Percentiles rank a stretch among this genome's conserved stretches.
These are phyloP conservation scores for Crithidia fasciculata DNA, from an alignment of 208 protist species.

Conservation along the genomic window DNA sequence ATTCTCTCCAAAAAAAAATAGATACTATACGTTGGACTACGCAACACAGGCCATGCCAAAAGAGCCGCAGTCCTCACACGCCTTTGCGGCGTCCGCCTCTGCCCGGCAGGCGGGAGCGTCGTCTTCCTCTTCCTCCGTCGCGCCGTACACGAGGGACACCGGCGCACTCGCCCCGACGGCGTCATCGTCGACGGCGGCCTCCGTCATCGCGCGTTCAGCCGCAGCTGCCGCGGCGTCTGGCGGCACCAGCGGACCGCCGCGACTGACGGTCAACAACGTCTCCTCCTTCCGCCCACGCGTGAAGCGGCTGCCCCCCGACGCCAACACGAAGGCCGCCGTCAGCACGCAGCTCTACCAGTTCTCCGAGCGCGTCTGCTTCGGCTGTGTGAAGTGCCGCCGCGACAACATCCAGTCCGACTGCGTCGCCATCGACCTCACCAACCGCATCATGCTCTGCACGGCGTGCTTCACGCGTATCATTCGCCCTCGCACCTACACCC, in stretches of 20 bases:
- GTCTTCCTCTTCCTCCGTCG: too few species aligned
- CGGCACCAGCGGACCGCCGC: conserved; percentile 20
- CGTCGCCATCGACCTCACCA: conserved; percentile 66
- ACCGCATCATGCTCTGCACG: conserved; percentile 75
- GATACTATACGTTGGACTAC: background rate
- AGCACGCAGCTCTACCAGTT: conserved; percentile 78
- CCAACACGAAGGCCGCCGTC: conserved; percentile 55
- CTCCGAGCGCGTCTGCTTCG: conserved; percentile 63
- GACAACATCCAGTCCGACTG: conserved; percentile 81
- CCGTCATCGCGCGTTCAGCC: conserved; percentile 9
- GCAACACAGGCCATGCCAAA: conserved; percentile 21
- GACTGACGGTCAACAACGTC: conserved; percentile 81
- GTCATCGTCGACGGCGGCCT: conserved; percentile 12
- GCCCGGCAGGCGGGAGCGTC: conserved; percentile 1
- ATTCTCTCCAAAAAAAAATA: background rate
- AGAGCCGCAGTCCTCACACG: conserved; percentile 20
- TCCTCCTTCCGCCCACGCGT: conserved; percentile 56
- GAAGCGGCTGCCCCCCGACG: conserved; percentile 81
- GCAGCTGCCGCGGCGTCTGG: background rate
- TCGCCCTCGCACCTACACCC: conserved; percentile 72
- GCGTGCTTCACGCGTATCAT: conserved; percentile 80
- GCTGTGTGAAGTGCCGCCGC: conserved; percentile 77
- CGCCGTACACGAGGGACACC: conserved; percentile 26
- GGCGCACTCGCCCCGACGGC: conserved; percentile 11
- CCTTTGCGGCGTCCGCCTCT: background rate